phyloP scores from a whole-genome alignment of 2,329 filamentous ascomycete genomes.

The Trichoderma pleuroti region DNA sequence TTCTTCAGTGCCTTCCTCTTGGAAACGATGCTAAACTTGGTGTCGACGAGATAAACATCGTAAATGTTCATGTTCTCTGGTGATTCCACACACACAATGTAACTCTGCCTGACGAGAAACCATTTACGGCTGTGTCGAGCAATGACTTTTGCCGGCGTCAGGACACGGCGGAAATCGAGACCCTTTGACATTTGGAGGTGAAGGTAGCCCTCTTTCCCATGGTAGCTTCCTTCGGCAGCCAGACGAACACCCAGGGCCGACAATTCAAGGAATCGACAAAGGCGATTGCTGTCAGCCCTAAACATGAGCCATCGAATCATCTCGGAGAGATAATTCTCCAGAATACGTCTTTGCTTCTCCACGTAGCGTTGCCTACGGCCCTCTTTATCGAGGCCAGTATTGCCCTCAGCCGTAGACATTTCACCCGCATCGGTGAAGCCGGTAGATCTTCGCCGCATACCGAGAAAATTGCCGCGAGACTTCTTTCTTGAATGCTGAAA shows the following conservation, averaged over 20 bases:
- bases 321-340: slow-evolving; percentile 87
- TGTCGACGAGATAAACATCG: slow-evolving; percentile 95
- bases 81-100: slow-evolving; percentile 96
- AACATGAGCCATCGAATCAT: slow-evolving; percentile 98
- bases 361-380: slow-evolving; percentile 58
- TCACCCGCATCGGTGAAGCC: slow-evolving; percentile 46
- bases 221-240: slow-evolving; percentile 92
- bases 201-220: slow-evolving; percentile 93
- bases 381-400: slow-evolving; percentile 48
- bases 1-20: slow-evolving; percentile 59
- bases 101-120: slow-evolving; percentile 97
- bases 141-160: slow-evolving; percentile 75
- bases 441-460: slow-evolving; percentile 53
- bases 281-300: slow-evolving; percentile 86
- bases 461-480: slow-evolving; percentile 52
- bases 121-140: slow-evolving; percentile 86
- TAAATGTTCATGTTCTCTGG: slow-evolving; percentile 99
- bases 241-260: slow-evolving; percentile 91
- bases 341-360: slow-evolving; percentile 75
- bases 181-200: slow-evolving; percentile 90
- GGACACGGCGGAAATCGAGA: slow-evolving; percentile 75
- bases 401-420: slow-evolving; percentile 43
- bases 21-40: slow-evolving; percentile 76
- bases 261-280: slow-evolving; percentile 93
- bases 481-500: slow-evolving; percentile 41